Base-by-base conservation (phyloP, 441 rosid species). In the Erodium texanum region DNA sequence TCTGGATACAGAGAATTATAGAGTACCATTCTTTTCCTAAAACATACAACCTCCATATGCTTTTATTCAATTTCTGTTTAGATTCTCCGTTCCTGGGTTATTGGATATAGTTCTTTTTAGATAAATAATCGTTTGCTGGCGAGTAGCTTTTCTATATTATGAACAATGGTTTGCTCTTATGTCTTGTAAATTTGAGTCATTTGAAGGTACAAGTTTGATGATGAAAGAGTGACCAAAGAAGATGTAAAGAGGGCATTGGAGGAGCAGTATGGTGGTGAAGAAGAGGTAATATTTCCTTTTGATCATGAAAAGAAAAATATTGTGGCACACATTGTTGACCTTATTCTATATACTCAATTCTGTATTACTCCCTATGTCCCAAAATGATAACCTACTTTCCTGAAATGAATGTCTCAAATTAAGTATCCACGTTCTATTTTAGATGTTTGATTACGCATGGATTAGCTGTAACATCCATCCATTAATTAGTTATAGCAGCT, bases 241-340 rank as follows among this genome's bases (percentile, higher is more conserved):
- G 97, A 89, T 73, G 71, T 78, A 73, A 89, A 87, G 79, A 89
- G 91, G 78, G 97, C 97, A 70, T 80, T 93, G 74, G 98, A 93
- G 73, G 98, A 90, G 76, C 98, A 93, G 79, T 93, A 90, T 81
- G 98, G 98, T 68, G 98, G 98, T 56, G 98, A 90, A 80, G 98
- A 90, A 79, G 98, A 93, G 96, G 99, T 93, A 80, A 50, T 11
- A 27, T 68, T 65, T 15, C n/a, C 15, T 68, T 20, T 48, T 16
- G 56, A 16, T 67, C 34, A 56, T 23, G 29, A 24, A 61, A 56
- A 54, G 12, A 18, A 56, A 56, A 18, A 56, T 56, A 18, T 18
- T 56, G 19, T 20, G 7, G 58, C 58, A 8, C 19, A 24, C 24
- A 56, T 56, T 56, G 52, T 50, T 64, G 11, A 20, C 48, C 27